Evolutionary conservation across 2,329 filamentous ascomycete genomes (phyloP).

Genomic region (Calcarisporium arbuscula): DNA sequence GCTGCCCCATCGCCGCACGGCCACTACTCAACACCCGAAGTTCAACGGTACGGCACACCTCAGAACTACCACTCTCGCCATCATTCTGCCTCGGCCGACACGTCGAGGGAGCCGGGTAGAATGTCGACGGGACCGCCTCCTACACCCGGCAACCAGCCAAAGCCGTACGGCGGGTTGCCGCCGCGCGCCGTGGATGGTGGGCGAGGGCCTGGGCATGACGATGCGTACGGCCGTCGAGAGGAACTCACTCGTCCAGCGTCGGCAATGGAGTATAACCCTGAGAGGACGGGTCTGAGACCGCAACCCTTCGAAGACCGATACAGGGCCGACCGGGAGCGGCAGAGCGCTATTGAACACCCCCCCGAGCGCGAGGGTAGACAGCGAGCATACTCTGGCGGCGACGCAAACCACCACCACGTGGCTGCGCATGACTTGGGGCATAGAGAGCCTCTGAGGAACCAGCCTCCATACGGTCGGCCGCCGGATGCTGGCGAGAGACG

Average conservation of each 20-base stretch:
- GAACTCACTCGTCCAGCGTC: slow-evolving; percentile 31
- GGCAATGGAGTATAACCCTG: slow-evolving; percentile 46
- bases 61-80: slow-evolving; percentile 47
- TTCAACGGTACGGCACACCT: slow-evolving; percentile 54
- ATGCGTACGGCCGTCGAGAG: slow-evolving; percentile 44
- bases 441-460: slow-evolving; percentile 35
- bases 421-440: slow-evolving; percentile 32
- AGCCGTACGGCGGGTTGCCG: slow-evolving; percentile 37
- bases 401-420: slow-evolving; percentile 36
- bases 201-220: slow-evolving; percentile 30
- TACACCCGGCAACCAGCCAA: slow-evolving; percentile 46
- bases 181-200: slow-evolving; percentile 42
- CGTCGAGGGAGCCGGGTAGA: slow-evolving; percentile 30
- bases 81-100: slow-evolving; percentile 42
- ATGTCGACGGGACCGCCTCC: slow-evolving; percentile 36
- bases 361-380: slow-evolving; percentile 37
- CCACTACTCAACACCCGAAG: slow-evolving; percentile 50
- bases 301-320: slow-evolving; percentile 48
- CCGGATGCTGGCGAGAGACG: slow-evolving; percentile 35
- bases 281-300: slow-evolving; percentile 38
- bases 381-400: slow-evolving; percentile 43
- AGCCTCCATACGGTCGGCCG: slow-evolving; percentile 37
- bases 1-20: slow-evolving; percentile 43
- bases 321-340: slow-evolving; percentile 40
- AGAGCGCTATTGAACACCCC: slow-evolving; percentile 38